Percentiles rank a stretch among this genome's conserved stretches.
Conservation (phyloP, 768 basidiomycete genomes). For the Epithele typhae region DNA sequence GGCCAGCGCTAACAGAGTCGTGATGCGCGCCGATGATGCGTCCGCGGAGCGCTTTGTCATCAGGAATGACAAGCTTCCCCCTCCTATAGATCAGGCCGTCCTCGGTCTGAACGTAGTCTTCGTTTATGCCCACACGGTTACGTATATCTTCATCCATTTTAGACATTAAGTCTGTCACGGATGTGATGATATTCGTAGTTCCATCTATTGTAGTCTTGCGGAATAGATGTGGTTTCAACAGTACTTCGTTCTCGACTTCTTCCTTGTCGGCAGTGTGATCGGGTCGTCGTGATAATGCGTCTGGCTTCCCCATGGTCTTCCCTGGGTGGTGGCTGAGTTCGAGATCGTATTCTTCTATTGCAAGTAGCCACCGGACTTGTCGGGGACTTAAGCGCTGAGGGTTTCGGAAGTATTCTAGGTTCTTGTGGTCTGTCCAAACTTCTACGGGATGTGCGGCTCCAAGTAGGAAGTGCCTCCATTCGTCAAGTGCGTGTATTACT, state of each 20-base stretch:
- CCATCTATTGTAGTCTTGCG: background rate
- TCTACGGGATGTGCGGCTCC: slow-evolving; percentile 11
- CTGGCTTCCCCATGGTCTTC: background rate
- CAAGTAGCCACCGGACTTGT: slow-evolving; percentile 28
- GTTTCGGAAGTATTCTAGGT: slow-evolving; percentile 24
- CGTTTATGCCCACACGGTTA: slow-evolving; percentile 30
- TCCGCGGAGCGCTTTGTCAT: background rate
- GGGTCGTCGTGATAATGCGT: slow-evolving; percentile 4
- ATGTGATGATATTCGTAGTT: no score
- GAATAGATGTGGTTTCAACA: slow-evolving; percentile 1
- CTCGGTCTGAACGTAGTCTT: slow-evolving; percentile 15
- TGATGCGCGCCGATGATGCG: slow-evolving; percentile 14
- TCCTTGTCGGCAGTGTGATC: background rate
- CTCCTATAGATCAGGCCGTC: slow-evolving; percentile 21
- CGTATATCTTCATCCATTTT: background rate
- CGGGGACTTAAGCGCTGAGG: slow-evolving; percentile 23
- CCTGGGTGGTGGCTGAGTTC: slow-evolving; percentile 6
- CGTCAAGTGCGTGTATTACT: slow-evolving; percentile 24
- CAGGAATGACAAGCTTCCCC: background rate
- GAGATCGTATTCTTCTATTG: slow-evolving; percentile 14
- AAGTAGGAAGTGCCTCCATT: slow-evolving; percentile 24
- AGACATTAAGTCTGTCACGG: no score
- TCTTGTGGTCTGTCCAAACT: slow-evolving; percentile 28
- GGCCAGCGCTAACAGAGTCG: slow-evolving; percentile 21
- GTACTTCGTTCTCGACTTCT: background rate